Base-by-base conservation (phyloP, 2,329 filamentous ascomycete species). In the Sphaerulina vaccinii region DNA sequence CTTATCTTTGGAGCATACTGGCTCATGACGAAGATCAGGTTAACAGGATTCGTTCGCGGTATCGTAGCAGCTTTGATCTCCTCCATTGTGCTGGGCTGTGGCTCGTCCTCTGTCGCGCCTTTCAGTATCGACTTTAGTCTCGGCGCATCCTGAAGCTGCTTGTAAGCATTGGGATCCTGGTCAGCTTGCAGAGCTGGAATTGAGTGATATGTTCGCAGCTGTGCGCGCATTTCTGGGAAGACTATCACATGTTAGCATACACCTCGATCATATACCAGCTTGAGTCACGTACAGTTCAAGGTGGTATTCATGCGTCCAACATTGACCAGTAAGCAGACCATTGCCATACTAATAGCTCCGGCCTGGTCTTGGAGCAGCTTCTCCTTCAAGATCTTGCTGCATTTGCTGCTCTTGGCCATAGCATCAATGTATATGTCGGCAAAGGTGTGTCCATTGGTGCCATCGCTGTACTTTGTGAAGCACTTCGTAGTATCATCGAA, bases 301-400 rank as follows among this genome's bases (percentile, higher is more conserved):
- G 93, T 99, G 1, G 93, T 99, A 72, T 99, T 99, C 93, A 99
- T 99, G 58, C 93, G 82, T 52, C 93, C 93, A 58, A 99, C 88
- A 67, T 99, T 99, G 69, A 99, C 93, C 64, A 99, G 75, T 59
- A 99, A 76, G 72, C 93, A 99, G 53, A 99, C 92, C 93, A 99
- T 99, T 47, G 93, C 93, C 93, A 99, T 99, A 66, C 90, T 92
- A 70, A 96, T 90, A 29, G 92, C 93, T 18, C 91, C 91, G 59
- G 90, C 86, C 65, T 89, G 85, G 69, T 99, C 93, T 61, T 86
- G 93, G 65, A 96, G 80, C 59, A 99, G 79, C 76, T 99, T 97
- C 72, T 99, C 93, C 71, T 95, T 90, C 58, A 99, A 79, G 43
- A 99, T 93, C 74, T 97, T 97, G 79, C 93, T 97, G 22, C 92